phyloP scores from a whole-genome alignment of 345 rosid species.

The Conringia planisiliqua region DNA sequence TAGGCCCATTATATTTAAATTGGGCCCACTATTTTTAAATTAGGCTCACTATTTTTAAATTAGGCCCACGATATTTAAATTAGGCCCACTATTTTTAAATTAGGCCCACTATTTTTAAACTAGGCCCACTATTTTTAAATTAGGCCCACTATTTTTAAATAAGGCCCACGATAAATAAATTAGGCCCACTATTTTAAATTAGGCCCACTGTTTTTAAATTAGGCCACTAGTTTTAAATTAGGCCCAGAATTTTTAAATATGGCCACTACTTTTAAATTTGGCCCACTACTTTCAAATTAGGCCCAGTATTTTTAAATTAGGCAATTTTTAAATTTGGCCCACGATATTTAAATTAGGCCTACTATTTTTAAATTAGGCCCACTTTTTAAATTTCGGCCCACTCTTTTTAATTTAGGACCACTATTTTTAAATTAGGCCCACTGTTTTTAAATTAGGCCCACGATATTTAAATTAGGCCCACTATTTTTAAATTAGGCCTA shows the following conservation, averaged over 20 bases:
- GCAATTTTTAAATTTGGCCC: slow-evolving; percentile 10
- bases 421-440: slow-evolving; percentile 12
- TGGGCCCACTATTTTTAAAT: slow-evolving; percentile 5
- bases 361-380: slow-evolving; percentile 7
- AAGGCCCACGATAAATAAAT: too few relatives aligned
- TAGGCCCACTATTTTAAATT: slow-evolving; percentile 6
- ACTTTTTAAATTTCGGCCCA: too few relatives aligned
- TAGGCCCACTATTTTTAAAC: slow-evolving; percentile 5
- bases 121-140: slow-evolving; percentile 7
- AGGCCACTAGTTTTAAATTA: not conserved
- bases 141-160: slow-evolving; percentile 17
- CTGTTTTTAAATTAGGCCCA: slow-evolving; percentile 9
- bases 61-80: slow-evolving; percentile 10
- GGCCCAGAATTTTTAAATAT: too few relatives aligned
- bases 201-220: slow-evolving; percentile 9
- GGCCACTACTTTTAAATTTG: not conserved
- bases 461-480: slow-evolving; percentile 10
- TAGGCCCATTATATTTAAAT: slow-evolving; percentile 12
- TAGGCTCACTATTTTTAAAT: slow-evolving; percentile 3
- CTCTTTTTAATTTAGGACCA: too few relatives aligned
- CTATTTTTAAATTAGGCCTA: too few relatives aligned
- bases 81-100: slow-evolving; percentile 7
- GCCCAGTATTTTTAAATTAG: too few relatives aligned
- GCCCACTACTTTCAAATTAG: slow-evolving; percentile 6
- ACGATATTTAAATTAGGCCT: slow-evolving; percentile 8